Conservation (phyloP, 208 protist genomes). For the Leishmania turanica region DNA sequence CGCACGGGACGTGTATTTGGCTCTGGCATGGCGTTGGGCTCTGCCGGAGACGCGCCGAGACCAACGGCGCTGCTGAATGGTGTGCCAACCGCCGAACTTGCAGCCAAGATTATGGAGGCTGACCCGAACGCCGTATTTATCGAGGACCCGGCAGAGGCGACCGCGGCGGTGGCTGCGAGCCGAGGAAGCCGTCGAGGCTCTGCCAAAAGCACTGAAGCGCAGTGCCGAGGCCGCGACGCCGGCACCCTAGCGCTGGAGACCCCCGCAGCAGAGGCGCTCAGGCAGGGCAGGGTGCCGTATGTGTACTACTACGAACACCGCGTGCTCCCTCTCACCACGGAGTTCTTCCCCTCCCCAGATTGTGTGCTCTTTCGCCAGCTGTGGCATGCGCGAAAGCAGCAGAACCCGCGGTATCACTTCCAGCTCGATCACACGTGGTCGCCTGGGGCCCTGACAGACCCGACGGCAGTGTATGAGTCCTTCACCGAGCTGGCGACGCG, state of each 20-base stretch:
- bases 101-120: constrained; percentile 6
- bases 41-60: not conserved
- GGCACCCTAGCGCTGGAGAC: not conserved
- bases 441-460: constrained; percentile 46
- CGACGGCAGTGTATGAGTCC: constrained; percentile 39
- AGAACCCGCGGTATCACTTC: constrained; percentile 69
- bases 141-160: constrained; percentile 15
- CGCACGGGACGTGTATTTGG: constrained; percentile 21
- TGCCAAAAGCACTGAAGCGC: not conserved
- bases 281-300: constrained; percentile 9
- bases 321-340: constrained; percentile 46
- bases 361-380: constrained; percentile 59
- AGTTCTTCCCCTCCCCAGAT: constrained; percentile 48
- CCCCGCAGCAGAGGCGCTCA: constrained; percentile 11
- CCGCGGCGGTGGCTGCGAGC: constrained; percentile 16
- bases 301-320: constrained; percentile 56
- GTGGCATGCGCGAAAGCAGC: constrained; percentile 31
- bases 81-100: constrained; percentile 7
- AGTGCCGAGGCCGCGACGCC: not conserved
- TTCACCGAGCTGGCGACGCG: constrained; percentile 11
- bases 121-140: constrained; percentile 16
- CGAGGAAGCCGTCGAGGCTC: constrained; percentile 1
- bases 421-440: constrained; percentile 42
- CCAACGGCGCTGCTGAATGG: constrained; percentile 22
- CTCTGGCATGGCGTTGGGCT: constrained; percentile 2